A percentile compares a stretch with the other conserved stretches of the same genome.
phyloP scores from a whole-genome alignment of 2,329 filamentous ascomycete species.

The Lithohypha guttulata region DNA sequence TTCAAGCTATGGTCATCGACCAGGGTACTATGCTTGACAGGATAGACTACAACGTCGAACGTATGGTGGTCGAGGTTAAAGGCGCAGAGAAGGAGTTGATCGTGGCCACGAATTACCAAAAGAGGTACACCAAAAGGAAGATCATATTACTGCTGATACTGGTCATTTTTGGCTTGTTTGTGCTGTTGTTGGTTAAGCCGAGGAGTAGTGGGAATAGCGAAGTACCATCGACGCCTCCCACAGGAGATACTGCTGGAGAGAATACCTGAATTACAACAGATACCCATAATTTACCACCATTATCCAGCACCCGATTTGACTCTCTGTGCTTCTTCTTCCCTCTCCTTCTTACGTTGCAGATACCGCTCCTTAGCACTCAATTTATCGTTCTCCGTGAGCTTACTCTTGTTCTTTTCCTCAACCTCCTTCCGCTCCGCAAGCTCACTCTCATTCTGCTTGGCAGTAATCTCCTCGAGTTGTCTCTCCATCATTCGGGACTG shows the following conservation, averaged over 20 bases:
- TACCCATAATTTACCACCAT: no score
- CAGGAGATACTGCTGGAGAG: neutral
- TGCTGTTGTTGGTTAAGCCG: conserved; percentile 70
- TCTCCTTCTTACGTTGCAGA: conserved; percentile 48
- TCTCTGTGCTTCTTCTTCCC: conserved; percentile 27
- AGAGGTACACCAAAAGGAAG: conserved; percentile 78
- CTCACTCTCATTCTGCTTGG: conserved; percentile 47
- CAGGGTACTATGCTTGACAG: conserved; percentile 85
- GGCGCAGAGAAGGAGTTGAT: conserved; percentile 82
- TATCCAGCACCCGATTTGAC: conserved; percentile 3
- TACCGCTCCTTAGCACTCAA: conserved; percentile 52
- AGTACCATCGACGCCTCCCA: neutral
- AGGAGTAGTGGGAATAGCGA: conserved; percentile 32
- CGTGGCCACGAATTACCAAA: conserved; percentile 71
- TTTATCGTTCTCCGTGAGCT: conserved; percentile 48
- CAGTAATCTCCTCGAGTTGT: conserved; percentile 47
- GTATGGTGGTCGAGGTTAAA: conserved; percentile 88
- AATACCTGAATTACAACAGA: no score
- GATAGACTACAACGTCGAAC: conserved; percentile 96
- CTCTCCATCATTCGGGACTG: conserved; percentile 51
- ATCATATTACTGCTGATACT: conserved; percentile 81
- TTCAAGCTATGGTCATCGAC: conserved; percentile 91
- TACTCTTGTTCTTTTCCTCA: conserved; percentile 47
- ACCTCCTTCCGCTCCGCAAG: conserved; percentile 42
- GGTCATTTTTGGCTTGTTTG: conserved; percentile 76